Base-by-base conservation (phyloP, 129 eudicot species). In the Flaveria ramosissima region DNA sequence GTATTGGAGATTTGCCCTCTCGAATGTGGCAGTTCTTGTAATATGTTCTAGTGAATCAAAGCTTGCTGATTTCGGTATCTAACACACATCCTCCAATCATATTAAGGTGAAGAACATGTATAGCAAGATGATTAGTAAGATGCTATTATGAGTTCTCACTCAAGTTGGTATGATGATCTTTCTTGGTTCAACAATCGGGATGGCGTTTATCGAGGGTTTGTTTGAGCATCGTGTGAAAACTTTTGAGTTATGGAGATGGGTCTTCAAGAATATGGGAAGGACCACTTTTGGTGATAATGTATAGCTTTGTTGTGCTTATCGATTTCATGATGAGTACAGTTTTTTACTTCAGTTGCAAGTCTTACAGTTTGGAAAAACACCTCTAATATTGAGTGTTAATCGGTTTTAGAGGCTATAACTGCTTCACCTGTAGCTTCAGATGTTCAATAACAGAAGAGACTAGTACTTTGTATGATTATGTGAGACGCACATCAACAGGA, bases 211-310 rank as follows among this genome's bases (percentile, higher is more conserved):
- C 56, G 97, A 94, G 79, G 98, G 97, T 1, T 80, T 62, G 14
- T 56, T 56, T 20, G 68, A 62, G 87, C 99, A 95, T 80, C 89
- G 96, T 50, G 97, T 95, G 68, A 62, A 62, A 30, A 62, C 21
- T 14, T 23, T 62, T 62, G 68, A 62, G 68, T 66, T 91, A 92
- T 65, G 97, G 97, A 80, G 97, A 91, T 41, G 99, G 99, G 71
- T 89, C 97, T 75, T 95, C 99, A 6, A 86, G 97, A 73, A 84
- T 95, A 51, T 95, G 99, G 99, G 99, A 95, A 89, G 99, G 99
- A 0, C 96, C 99, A 0, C 89, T 95, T 72, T 81, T 92, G 90
- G 97, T 95, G 30, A 47, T 92, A 9, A 87, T 95, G 99, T 95
- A 95, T 83, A 87, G 97, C 41, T 91, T 95, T 66, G 88, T 89